These are phyloP conservation scores for Trypanosoma vivax DNA, from an alignment of 208 protist genomes.

Conservation along the genomic window DNA sequence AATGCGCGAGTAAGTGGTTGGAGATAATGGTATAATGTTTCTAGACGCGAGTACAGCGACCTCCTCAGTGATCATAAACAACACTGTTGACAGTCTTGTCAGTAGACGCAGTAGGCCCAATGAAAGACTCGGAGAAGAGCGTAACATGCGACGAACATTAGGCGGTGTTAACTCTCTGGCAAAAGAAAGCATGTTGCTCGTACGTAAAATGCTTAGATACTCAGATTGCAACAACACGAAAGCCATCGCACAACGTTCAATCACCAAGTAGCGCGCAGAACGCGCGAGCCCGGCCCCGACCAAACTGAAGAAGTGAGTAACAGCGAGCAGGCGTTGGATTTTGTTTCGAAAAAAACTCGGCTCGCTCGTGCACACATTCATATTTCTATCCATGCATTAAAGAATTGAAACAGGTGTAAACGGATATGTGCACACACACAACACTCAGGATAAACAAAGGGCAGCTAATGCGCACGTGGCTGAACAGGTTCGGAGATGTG, in stretches of 20 bases:
- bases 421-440: conserved; percentile 1
- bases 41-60: conserved; percentile 47
- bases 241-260: conserved; percentile 38
- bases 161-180: conserved; percentile 40
- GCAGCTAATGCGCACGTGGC: too few species aligned
- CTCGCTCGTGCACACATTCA: too few species aligned
- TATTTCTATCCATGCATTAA: conserved; percentile 6
- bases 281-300: conserved; percentile 35
- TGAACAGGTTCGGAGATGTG: too few species aligned
- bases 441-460: too few species aligned
- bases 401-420: conserved; percentile 4
- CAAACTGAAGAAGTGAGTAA: conserved; percentile 62
- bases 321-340: conserved; percentile 59
- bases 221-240: conserved; percentile 49
- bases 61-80: conserved; percentile 76
- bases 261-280: conserved; percentile 23
- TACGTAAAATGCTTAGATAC: conserved; percentile 68
- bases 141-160: conserved; percentile 33
- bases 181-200: conserved; percentile 66
- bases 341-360: background rate
- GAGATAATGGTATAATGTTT: conserved; percentile 41
- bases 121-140: conserved; percentile 26
- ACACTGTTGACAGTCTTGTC: conserved; percentile 56
- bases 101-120: conserved; percentile 48
- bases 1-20: conserved; percentile 26